These are phyloP conservation scores for Saccharomyces eubayanus DNA, from an alignment of 805 yeast genomes.

Conservation along the genomic window DNA sequence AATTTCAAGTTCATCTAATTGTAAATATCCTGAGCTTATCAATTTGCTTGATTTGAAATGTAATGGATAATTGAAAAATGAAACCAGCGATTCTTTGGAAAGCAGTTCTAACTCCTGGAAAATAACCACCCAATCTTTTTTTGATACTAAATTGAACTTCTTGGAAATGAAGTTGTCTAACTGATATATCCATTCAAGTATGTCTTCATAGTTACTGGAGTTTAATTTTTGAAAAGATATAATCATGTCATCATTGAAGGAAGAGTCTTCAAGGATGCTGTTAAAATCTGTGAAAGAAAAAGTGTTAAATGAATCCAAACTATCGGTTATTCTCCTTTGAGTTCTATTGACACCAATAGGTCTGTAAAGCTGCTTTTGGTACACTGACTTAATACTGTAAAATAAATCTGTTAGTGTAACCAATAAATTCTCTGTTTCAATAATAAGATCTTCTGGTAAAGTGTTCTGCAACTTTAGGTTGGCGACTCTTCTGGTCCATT, in stretches of 20 bases:
- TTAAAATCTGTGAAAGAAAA: conserved; percentile 14
- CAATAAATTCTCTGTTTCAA: conserved; percentile 25
- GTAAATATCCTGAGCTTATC: conserved; percentile 18
- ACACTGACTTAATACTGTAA: conserved; percentile 57
- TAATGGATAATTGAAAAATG: conserved; percentile 39
- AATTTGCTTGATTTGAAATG: conserved; percentile 12
- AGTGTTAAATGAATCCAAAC: conserved; percentile 13
- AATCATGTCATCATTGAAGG: conserved; percentile 26
- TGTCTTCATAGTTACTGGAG: conserved; percentile 29
- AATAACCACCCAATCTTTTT: conserved; percentile 71
- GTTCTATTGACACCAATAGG: conserved; percentile 35
- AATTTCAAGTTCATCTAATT: conserved; percentile 49
- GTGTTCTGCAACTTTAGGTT: conserved; percentile 19
- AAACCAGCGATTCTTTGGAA: conserved; percentile 46
- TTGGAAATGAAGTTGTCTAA: conserved; percentile 55
- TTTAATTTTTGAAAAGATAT: conserved; percentile 11
- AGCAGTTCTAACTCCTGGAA: conserved; percentile 68
- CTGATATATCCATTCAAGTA: conserved; percentile 54
- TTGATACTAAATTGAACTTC: conserved; percentile 39
- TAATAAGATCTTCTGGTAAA: conserved; percentile 9
- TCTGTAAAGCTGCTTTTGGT: conserved; percentile 61
- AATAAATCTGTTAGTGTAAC: conserved; percentile 38
- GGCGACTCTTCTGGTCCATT: conserved; percentile 41
- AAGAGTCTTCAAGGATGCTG: conserved; percentile 5
- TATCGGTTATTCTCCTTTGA: conserved; percentile 16